Percentiles rank a stretch among this genome's conserved stretches.
These are phyloP conservation scores for Nephelium lappaceum DNA, from an alignment of 345 rosid species.

Conservation along the genomic window DNA sequence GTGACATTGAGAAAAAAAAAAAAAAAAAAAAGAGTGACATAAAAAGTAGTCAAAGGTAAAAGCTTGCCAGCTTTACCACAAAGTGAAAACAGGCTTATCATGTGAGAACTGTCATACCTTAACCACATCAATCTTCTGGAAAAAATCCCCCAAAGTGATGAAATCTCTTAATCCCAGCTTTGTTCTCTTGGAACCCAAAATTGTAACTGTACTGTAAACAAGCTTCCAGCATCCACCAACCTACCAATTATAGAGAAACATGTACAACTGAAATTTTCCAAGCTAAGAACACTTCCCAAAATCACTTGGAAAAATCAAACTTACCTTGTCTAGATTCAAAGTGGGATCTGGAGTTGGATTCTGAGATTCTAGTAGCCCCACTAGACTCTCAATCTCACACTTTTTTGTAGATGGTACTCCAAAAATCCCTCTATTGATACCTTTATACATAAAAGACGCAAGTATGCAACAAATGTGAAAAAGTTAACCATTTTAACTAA, in stretches of 20 bases:
- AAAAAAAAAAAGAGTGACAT: background rate
- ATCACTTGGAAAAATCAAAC: background rate
- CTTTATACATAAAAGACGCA: slow-evolving; percentile 28
- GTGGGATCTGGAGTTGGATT: slow-evolving; percentile 87
- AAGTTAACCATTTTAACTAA: too few species aligned
- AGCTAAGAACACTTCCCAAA: background rate
- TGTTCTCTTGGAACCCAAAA: slow-evolving; percentile 79
- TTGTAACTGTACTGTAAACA: slow-evolving; percentile 74
- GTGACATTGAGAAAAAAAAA: background rate
- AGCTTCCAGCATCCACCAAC: slow-evolving; percentile 85
- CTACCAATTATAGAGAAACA: slow-evolving; percentile 35
- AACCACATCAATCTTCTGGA: slow-evolving; percentile 69
- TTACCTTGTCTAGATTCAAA: slow-evolving; percentile 59
- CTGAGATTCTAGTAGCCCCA: slow-evolving; percentile 66
- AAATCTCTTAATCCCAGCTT: slow-evolving; percentile 86
- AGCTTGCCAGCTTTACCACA: background rate
- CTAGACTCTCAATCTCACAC: slow-evolving; percentile 59
- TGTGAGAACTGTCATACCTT: slow-evolving; percentile 45
- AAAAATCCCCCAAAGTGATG: slow-evolving; percentile 73
- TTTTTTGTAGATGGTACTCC: slow-evolving; percentile 71
- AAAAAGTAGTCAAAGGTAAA: background rate
- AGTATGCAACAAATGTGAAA: background rate
- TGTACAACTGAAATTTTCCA: slow-evolving; percentile 2
- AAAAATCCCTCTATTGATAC: slow-evolving; percentile 82
- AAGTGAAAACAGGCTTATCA: background rate